Percentiles rank a stretch among this genome's conserved stretches.
Conservation (phyloP, 78 protist species). For the Dictyostelium discoideum region DNA sequence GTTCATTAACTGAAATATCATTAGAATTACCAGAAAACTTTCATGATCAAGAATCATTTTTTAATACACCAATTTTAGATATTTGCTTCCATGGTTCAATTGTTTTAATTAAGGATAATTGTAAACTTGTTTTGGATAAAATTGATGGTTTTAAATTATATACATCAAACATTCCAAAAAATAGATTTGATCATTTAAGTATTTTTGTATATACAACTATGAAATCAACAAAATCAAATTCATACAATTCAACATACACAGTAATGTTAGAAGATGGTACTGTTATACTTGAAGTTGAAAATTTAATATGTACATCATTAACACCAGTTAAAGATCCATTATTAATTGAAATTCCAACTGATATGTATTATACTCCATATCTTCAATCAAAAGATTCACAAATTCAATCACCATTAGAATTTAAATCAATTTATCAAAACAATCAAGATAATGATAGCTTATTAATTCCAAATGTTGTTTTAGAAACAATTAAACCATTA, state of each 20-base stretch:
- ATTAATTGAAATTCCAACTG: neutral
- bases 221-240: neutral
- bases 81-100: slow-evolving; percentile 24
- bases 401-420: neutral
- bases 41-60: neutral
- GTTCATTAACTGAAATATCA: too few relatives aligned
- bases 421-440: neutral
- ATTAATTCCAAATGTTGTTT: neutral
- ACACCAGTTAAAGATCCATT: neutral
- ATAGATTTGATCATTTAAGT: neutral
- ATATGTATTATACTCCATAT: neutral
- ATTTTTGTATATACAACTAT: neutral
- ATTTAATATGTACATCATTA: neutral
- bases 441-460: neutral
- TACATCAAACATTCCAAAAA: neutral
- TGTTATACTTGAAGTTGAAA: neutral
- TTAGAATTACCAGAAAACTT: too few relatives aligned
- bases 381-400: neutral
- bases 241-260: neutral
- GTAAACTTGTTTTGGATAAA: slow-evolving; percentile 27
- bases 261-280: slow-evolving; percentile 11
- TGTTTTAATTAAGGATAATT: neutral
- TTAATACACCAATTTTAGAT: neutral
- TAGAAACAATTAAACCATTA: neutral
- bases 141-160: neutral